Percentiles rank a stretch among this genome's conserved stretches.
phyloP scores from a whole-genome alignment of 495 filamentous ascomycete species.

The Friedmanniomyces endolithicus region DNA sequence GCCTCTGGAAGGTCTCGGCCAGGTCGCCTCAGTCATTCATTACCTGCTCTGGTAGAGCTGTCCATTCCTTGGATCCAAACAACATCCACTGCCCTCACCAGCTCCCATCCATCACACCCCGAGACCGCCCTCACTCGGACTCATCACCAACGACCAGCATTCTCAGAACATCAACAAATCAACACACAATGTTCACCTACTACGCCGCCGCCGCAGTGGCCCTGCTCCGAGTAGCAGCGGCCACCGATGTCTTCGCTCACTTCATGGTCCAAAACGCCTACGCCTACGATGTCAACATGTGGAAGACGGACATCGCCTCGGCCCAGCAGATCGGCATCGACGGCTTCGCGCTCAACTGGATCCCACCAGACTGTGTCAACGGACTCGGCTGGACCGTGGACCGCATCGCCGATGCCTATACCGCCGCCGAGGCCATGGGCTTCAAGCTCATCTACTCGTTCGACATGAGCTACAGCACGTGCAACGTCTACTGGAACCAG shows the following conservation, averaged over 20 bases:
- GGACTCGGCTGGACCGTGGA: constrained; percentile 9
- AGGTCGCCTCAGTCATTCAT: constrained; percentile 2
- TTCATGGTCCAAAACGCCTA: constrained; percentile 23
- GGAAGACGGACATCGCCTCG: constrained; percentile 17
- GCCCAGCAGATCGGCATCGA: constrained; percentile 21
- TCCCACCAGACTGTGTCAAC: constrained; percentile 16
- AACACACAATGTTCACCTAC: constrained; percentile 5
- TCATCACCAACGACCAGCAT: no score
- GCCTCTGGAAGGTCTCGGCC: constrained; percentile 10
- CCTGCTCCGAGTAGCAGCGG: constrained; percentile 3
- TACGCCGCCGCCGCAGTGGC: neutral
- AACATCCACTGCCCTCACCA: neutral
- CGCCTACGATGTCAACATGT: constrained; percentile 11
- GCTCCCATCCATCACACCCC: neutral
- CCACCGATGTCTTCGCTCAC: constrained; percentile 19
- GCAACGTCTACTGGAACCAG: constrained; percentile 18
- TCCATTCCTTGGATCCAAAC: constrained; percentile 6
- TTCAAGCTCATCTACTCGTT: constrained; percentile 20
- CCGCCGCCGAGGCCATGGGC: constrained; percentile 15
- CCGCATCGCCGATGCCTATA: constrained; percentile 15
- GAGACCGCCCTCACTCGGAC: neutral
- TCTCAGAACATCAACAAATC: no score
- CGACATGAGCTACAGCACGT: constrained; percentile 19
- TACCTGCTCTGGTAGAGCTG: neutral
- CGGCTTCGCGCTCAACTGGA: constrained; percentile 21